Conservation (phyloP, 208 protist species). For the Wallacemonas sp. region DNA sequence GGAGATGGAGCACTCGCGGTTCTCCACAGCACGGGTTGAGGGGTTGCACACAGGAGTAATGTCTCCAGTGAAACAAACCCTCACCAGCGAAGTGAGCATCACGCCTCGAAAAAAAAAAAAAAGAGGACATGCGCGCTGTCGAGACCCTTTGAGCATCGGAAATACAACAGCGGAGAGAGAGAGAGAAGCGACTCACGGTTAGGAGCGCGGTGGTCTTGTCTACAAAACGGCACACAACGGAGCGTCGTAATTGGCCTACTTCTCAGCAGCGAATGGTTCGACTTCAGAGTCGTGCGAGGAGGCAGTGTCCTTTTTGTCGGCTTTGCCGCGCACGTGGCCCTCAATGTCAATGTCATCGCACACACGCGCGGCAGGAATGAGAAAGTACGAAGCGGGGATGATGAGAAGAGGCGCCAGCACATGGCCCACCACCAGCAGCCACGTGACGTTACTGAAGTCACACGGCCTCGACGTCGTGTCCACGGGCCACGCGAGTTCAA, state of each 20-base stretch:
- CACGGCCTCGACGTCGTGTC: slow-evolving; percentile 34
- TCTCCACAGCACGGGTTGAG: not conserved
- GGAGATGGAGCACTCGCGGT: too few relatives aligned
- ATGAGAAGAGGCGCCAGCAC: slow-evolving; percentile 43
- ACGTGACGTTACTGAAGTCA: slow-evolving; percentile 64
- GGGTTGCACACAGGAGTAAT: not conserved
- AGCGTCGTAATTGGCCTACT: not conserved
- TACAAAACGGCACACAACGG: not conserved
- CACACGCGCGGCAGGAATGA: slow-evolving; percentile 50
- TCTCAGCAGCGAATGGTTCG: slow-evolving; percentile 1
- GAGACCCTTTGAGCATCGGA: too few relatives aligned
- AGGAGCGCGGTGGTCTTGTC: too few relatives aligned
- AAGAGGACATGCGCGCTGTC: too few relatives aligned
- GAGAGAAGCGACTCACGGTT: too few relatives aligned
- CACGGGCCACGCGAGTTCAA: slow-evolving; percentile 57
- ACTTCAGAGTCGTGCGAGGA: not conserved
- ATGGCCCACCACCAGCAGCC: slow-evolving; percentile 60
- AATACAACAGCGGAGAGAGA: too few relatives aligned
- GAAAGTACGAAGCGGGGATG: slow-evolving; percentile 39
- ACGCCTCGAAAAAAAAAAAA: too few relatives aligned
- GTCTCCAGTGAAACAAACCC: not conserved
- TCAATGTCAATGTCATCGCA: slow-evolving; percentile 39
- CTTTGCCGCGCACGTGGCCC: slow-evolving; percentile 3
- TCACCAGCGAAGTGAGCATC: not conserved
- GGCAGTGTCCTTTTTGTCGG: not conserved